Conservation (phyloP, 306 rosid species). For the Echinosophora koreensis region DNA sequence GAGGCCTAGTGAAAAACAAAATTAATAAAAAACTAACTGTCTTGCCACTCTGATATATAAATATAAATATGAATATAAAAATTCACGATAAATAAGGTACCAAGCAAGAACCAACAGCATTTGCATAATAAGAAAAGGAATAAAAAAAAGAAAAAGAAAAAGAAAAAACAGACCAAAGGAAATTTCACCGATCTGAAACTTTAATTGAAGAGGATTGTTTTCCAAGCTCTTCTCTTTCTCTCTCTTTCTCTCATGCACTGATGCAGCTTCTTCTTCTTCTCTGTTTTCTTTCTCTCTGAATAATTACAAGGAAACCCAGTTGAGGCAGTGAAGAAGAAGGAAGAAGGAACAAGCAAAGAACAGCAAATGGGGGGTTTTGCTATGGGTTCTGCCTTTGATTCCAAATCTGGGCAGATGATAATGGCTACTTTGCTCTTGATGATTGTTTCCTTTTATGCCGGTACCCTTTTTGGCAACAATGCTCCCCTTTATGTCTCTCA, state of each 20-base stretch:
- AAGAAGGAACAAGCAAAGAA: not conserved
- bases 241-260: not conserved
- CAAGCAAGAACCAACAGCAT: not conserved
- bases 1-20: too few species aligned
- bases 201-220: not conserved
- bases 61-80: too few species aligned
- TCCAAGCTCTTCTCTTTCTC: not conserved
- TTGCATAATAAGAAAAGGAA: not conserved
- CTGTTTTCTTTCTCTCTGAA: not conserved
- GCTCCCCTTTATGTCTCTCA: conserved; percentile 75
- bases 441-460: conserved; percentile 74
- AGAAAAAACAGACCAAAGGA: not conserved
- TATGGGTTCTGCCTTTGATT: conserved; percentile 63
- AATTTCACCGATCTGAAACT: conserved; percentile 36
- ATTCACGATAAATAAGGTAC: not conserved
- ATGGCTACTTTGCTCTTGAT: conserved; percentile 64
- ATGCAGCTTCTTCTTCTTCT: conserved; percentile 6
- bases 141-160: not conserved
- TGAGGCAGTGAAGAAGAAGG: conserved; percentile 22
- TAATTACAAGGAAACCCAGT: conserved; percentile 14
- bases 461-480: conserved; percentile 72
- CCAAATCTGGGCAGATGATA: conserved; percentile 70
- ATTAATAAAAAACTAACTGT: not conserved
- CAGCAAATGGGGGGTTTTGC: conserved; percentile 47
- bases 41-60: not conserved